Evolutionary conservation across 179 eudicot genomes (phyloP), one percentile per base, ranked within the genome.

Genomic region (Silene vulgaris): DNA sequence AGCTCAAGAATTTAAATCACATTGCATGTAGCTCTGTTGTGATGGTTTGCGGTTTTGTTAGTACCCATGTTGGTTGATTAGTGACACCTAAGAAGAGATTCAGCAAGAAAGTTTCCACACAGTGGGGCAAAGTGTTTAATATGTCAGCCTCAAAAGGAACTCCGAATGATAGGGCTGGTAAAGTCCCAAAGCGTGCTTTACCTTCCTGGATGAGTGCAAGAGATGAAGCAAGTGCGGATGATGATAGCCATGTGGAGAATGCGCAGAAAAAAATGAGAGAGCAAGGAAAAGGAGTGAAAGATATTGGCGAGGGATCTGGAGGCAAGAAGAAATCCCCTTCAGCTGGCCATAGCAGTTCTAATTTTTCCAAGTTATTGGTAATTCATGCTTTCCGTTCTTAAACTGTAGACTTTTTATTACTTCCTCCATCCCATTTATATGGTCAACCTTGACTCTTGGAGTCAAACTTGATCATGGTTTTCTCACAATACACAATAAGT

Each of bases 131-230:
- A 32, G 23, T 48, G 54, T 69, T 40, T 20, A 43, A n/a, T 23
- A 92, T 89, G 96, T 86, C 96, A 61, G 83, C 86, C 77, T 77
- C 88, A 74, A 89, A 71, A 64, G 66, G 76, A 35, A 85, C 86
- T 71, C 59, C 78, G 21, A 8, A 16, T 61, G 77, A 52, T 52
- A 82, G 76, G n/a, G 69, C 77, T 61, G 74, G 78, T 70, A 88
- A 76, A 80, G 77, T 29, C 20, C 79, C 72, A 5, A 86, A 82
- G 77, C 83, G 99, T 72, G 90, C 87, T 73, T 85, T 95, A 43
- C 97, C 99, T 43, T 88, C 96, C 23, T 95, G 97, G 99, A 92
- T 95, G 91, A 88, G 87, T 79, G 83, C 90, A n/a, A 85, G 86
- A 83, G 84, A 81, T 11, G 74, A 85, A 54, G 78, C 73, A 26